Conservation (phyloP, 1,284 basidiomycete genomes). For the Ustilago loliicola region DNA sequence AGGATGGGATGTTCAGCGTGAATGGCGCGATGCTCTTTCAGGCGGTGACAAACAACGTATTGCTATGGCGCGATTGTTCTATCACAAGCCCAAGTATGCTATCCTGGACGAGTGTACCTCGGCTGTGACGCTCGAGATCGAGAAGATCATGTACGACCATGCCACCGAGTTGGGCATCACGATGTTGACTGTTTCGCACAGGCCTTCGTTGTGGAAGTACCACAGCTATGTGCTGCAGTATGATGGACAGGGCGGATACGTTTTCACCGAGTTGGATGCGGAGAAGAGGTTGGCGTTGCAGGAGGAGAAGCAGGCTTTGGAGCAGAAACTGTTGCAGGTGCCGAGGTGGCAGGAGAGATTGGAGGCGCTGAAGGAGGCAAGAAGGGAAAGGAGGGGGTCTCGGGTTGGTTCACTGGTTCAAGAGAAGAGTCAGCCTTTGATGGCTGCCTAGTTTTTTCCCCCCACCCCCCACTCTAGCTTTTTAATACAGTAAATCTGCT, state of each 20-base stretch:
- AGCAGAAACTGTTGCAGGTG: constrained; percentile 73
- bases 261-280: constrained; percentile 89
- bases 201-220: constrained; percentile 90
- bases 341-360: constrained; percentile 85
- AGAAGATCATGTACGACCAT: constrained; percentile 94
- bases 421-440: constrained; percentile 24
- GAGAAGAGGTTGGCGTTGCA: constrained; percentile 91
- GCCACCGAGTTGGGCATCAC: constrained; percentile 76
- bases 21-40: constrained; percentile 93
- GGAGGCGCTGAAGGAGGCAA: constrained; percentile 76
- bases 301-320: constrained; percentile 80
- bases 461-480: not conserved
- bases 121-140: constrained; percentile 91
- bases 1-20: constrained; percentile 87
- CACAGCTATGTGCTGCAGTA: constrained; percentile 86
- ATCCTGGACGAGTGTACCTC: constrained; percentile 97
- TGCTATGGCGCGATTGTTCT: constrained; percentile 96
- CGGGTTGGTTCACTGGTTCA: constrained; percentile 24
- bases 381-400: constrained; percentile 32
- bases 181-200: constrained; percentile 70
- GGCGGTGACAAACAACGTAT: constrained; percentile 83
- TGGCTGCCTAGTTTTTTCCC: constrained; percentile 17
- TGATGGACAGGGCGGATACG: constrained; percentile 74
- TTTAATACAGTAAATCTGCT: not conserved
- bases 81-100: constrained; percentile 96